A percentile compares a stretch with the other conserved stretches of the same genome.
Evolutionary conservation across 1,284 basidiomycete genomes (phyloP).

Genomic region (Sphagnurus paluster): DNA sequence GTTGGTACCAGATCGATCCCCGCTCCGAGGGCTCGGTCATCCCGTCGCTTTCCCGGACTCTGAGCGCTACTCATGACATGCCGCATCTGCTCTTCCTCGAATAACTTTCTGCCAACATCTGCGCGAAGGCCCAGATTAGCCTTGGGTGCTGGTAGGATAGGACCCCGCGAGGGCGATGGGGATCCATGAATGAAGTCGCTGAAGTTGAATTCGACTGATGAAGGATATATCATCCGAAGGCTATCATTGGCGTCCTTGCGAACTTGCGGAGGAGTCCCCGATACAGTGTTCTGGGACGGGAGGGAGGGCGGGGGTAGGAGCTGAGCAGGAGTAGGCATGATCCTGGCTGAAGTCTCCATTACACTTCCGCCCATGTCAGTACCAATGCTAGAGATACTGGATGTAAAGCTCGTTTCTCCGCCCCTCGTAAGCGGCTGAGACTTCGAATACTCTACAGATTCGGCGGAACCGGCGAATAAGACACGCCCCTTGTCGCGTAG

Average conservation of each 20-base stretch:
- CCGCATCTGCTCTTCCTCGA: conserved; percentile 65
- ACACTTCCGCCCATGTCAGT: conserved; percentile 29
- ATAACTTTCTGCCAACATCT: conserved; percentile 66
- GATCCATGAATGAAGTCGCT: conserved; percentile 74
- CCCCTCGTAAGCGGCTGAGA: conserved; percentile 27
- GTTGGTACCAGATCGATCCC: conserved; percentile 51
- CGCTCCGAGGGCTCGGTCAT: conserved; percentile 39
- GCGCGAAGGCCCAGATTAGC: conserved; percentile 51
- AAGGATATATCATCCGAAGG: conserved; percentile 25
- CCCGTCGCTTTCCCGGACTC: conserved; percentile 24
- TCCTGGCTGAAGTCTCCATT: conserved; percentile 14
- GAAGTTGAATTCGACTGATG: conserved; percentile 53
- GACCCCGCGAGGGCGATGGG: conserved; percentile 50
- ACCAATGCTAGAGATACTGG: conserved; percentile 44
- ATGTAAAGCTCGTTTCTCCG: conserved; percentile 39
- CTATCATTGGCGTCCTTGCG: conserved; percentile 28
- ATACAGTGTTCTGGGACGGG: conserved; percentile 22
- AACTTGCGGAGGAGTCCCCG: conserved; percentile 22
- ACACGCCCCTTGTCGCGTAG: conserved; percentile 64
- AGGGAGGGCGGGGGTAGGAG: conserved; percentile 36
- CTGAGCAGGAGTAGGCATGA: conserved; percentile 23
- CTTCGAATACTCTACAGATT: conserved; percentile 25
- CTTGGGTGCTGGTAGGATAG: conserved; percentile 31
- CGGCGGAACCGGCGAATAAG: conserved; percentile 47
- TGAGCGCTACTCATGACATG: conserved; percentile 25